Evolutionary conservation across 441 rosid species (phyloP).

Genomic region (Aleurites moluccanus): DNA sequence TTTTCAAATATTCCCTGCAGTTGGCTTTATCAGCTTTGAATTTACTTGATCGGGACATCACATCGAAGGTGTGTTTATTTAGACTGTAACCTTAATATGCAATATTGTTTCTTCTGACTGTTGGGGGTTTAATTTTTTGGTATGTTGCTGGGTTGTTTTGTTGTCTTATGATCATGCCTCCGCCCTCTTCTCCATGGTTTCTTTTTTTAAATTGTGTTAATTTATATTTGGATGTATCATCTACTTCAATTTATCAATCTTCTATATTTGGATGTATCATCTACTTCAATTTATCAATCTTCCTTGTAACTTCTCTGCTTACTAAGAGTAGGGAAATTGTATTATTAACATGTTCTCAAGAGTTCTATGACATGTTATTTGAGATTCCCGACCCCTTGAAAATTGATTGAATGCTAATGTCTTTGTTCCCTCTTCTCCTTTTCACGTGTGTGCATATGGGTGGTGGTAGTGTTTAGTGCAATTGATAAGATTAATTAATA

Average conservation of each 20-base stretch:
- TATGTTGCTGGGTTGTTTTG: not conserved
- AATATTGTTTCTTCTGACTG: not conserved
- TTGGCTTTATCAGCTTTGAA: slow-evolving; percentile 66
- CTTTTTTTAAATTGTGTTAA: too few species aligned
- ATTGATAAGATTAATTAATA: not conserved
- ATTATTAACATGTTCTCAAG: not conserved
- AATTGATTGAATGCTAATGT: not conserved
- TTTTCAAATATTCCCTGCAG: slow-evolving; percentile 40
- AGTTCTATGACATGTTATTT: not conserved
- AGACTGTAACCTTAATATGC: not conserved
- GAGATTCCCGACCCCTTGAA: too few species aligned
- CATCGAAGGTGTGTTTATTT: slow-evolving; percentile 57
- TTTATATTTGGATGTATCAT: too few species aligned
- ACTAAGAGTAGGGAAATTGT: not conserved
- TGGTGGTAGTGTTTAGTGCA: not conserved
- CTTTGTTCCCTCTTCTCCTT: not conserved
- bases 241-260: not conserved
- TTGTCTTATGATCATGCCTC: not conserved
- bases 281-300: too few species aligned
- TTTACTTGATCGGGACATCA: slow-evolving; percentile 61
- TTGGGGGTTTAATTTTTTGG: not conserved
- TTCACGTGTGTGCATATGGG: not conserved
- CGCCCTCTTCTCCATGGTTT: not conserved
- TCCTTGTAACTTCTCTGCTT: not conserved
- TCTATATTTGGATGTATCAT: too few species aligned